A percentile compares a stretch with the other conserved stretches of the same genome.
Conservation (phyloP, 1,139 yeast genomes). For the Sugiyamaella xylanicola region DNA sequence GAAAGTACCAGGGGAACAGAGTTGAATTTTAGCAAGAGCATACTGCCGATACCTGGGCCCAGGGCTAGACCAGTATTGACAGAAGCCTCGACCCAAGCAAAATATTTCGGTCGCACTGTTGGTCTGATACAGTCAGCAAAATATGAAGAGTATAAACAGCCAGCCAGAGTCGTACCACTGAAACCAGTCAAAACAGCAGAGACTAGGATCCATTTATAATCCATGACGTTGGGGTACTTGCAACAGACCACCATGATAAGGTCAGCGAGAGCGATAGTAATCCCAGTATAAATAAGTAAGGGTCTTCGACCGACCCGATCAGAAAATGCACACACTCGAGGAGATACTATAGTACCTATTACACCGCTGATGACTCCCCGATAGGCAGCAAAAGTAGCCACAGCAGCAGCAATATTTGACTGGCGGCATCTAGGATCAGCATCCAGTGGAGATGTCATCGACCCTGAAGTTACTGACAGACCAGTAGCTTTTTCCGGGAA, state of each 20-base stretch:
- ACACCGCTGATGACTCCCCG: conserved; percentile 29
- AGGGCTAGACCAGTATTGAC: conserved; percentile 60
- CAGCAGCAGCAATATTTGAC: conserved; percentile 29
- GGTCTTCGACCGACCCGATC: conserved; percentile 66
- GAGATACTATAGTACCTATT: conserved; percentile 32
- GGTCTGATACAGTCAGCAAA: conserved; percentile 61
- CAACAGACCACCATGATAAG: conserved; percentile 32
- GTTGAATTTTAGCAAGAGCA: conserved; percentile 37
- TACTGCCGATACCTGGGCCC: conserved; percentile 65
- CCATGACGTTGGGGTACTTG: conserved; percentile 37
- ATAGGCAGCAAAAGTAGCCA: conserved; percentile 32
- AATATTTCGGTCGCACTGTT: conserved; percentile 54
- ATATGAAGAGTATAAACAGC: conserved; percentile 59
- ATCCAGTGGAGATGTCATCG: neutral
- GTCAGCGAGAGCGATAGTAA: conserved; percentile 30
- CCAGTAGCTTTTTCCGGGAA: conserved; percentile 21
- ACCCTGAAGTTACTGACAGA: neutral
- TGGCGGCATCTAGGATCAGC: conserved; percentile 33
- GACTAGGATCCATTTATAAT: conserved; percentile 43
- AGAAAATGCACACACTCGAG: conserved; percentile 56
- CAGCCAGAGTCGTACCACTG: conserved; percentile 54
- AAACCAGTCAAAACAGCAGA: conserved; percentile 49
- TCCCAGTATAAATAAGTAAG: conserved; percentile 43
- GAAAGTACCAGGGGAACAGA: conserved; percentile 37
- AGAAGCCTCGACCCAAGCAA: conserved; percentile 61